Evolutionary conservation across 352 stramenopile species (phyloP), one percentile per base, ranked within the genome.

Genomic region (Pythium sp.): DNA sequence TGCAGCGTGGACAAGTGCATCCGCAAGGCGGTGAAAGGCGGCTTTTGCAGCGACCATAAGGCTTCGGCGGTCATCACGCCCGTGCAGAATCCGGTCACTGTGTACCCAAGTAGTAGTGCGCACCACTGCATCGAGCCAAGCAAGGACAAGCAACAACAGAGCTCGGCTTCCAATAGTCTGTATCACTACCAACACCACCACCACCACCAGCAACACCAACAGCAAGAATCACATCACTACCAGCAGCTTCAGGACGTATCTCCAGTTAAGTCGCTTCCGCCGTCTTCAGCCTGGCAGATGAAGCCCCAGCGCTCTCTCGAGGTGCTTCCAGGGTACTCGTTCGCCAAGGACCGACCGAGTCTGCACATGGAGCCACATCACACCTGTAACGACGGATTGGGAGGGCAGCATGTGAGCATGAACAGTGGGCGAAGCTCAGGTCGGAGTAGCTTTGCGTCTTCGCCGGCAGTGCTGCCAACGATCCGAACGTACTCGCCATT

Each of bases 1-100:
- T 82, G 75, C 36, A 54, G 41, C 8, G 49, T 63, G 12, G 47
- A n/a, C 0, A 41, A 55, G 0, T 82, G 75, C 26, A 41, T 26
- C 18, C 72, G 70, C 58, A 78, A 79, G 41, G 73, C 75, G 0
- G 65, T 76, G 15, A 72, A 70, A 32, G 65, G 73, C 5, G 73
- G 71, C 3, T 68, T 65, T 49, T 82, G 75, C 8, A 58, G 46
- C 14, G 66, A 77, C 46, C 75, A 82, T 60, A 60, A 72, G 28
- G 32, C 38, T 26, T 43, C 54, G 1, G 66, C 62, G 14, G 46
- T 55, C 12, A 61, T 41, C 46, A 65, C 65, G 8, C 65, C 65
- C 18, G 65, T 70, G 32, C 58, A 65, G 18, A 49, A 60, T 22
- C 6, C 14, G 2, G 49, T 20, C 22, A 30, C 15, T 24, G 6